Base-by-base conservation (phyloP, 2,329 filamentous ascomycete species). In the Cladophialophora carrionii region DNA sequence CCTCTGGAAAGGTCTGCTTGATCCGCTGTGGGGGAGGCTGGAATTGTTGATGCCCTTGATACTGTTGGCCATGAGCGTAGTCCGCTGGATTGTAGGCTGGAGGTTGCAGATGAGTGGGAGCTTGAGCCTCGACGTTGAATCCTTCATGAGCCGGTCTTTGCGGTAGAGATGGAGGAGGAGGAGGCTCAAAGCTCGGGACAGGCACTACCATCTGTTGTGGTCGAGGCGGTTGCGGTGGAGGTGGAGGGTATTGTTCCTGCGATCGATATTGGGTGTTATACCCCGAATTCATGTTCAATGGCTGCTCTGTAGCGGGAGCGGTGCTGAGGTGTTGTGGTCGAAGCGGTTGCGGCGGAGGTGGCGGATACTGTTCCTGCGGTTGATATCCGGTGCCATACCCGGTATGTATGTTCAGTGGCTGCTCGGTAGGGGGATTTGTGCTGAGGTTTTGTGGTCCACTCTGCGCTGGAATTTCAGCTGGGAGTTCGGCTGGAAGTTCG, bases 21-120 rank as follows among this genome's bases (percentile, higher is more conserved):
- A 67, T 61, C 8, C 69, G 54, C 57, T 69, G 55, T 43, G 69
- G 68, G 9, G 70, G 70, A 24, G 69, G 65, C 57, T 59, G 64
- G 56, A 69, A 66, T 54, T 60, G 57, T 31, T 54, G 31, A 22
- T 46, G 20, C 32, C 57, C 48, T 31, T 54, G 31, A 22, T 46
- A 20, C 46, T 54, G 58, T 43, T 59, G 32, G 12, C 62, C 54
- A 14, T 52, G 54, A 10, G 41, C 57, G 46, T 64, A 64, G 10
- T 54, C 32, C 12, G 52, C 49, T 48, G 61, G 54, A 32, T 54
- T 61, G 34, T 67, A 58, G 7, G 54, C 26, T 32, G 57, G 49
- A 3, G 60, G 48, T n/a, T 52, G 64, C 29, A 57, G 22, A 46
- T 43, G 20, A 34, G 24, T 10, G 6, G 56, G n/a, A n/a, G 56